Evolutionary conservation across 331 rosid genomes (phyloP).

Genomic region (Spiraea crenata): DNA sequence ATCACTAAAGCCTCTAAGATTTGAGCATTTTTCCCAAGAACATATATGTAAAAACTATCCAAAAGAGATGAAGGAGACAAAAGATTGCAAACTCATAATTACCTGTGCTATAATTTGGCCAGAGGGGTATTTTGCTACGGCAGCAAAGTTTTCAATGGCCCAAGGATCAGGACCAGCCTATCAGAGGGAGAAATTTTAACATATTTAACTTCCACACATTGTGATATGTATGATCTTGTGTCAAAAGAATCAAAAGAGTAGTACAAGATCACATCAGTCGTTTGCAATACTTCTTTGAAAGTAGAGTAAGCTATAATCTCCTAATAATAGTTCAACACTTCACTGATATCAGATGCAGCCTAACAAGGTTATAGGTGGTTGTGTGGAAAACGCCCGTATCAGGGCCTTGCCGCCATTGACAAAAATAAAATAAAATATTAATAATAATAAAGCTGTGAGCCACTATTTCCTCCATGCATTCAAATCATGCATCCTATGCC

Average conservation of each 20-base stretch:
- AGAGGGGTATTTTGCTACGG: conserved; percentile 80
- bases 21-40: conserved; percentile 12
- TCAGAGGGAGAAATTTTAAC: conserved; percentile 29
- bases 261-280: conserved; percentile 5
- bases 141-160: conserved; percentile 85
- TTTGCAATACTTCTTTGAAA: not conserved
- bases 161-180: conserved; percentile 95
- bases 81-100: conserved; percentile 11
- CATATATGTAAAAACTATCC: conserved; percentile 14
- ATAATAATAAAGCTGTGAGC: too few species aligned
- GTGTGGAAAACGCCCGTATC: not conserved
- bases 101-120: conserved; percentile 76
- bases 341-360: not conserved
- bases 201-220: conserved; percentile 5
- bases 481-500: conserved; percentile 12
- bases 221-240: conserved; percentile 9
- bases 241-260: conserved; percentile 17
- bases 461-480: not conserved
- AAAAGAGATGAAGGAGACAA: not conserved
- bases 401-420: not conserved
- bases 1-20: conserved; percentile 27
- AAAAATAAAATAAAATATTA: not conserved
- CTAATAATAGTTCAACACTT: not conserved
- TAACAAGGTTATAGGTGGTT: not conserved
- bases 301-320: conserved; percentile 6